Base-by-base conservation (phyloP, 2,329 filamentous ascomycete genomes). In the Cytospora schulzeri region DNA sequence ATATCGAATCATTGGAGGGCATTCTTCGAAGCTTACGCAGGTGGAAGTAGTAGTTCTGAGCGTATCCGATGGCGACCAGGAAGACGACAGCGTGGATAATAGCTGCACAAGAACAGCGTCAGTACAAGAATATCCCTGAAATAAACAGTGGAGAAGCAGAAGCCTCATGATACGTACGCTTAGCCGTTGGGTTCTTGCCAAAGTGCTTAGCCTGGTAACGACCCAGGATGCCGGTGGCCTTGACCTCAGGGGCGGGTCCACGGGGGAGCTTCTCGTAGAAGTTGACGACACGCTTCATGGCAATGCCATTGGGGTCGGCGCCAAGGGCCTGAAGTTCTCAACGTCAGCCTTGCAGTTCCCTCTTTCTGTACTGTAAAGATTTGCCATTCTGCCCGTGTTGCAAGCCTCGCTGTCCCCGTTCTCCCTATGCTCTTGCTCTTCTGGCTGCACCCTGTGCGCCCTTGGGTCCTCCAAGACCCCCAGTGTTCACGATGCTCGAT, bases 21-120 rank as follows among this genome's bases (percentile, higher is more conserved):
- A 48, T 22, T 6, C 17, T 12, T 7, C 29, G 22, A 7, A 62
- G 88, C 92, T 81, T 89, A 99, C 95, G 92, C 76, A 99, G 87
- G 83, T 99, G 96, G 91, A 96, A 98, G 88, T 99, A 98, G 89
- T 99, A 99, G 84, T 97, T 93, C 83, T 98, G 92, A 73, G 91
- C 91, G 81, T 99, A 99, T 75, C 95, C 94, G 72, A 98, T 77
- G 70, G 87, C 80, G 70, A 97, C 81, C 68, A 99, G 82, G 76
- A 87, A 83, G 72, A 85, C 88, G 73, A 99, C 90, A 73, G 88
- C 85, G 80, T 99, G 95, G 73, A 96, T 84, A 76, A 99, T 87
- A 70, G 95, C 95, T 99, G 73, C 66, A 68, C 66, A 15, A 29
- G 48, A 61, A 66, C n/a, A 41, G 33, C 60, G 55, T 62, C 64